These are phyloP conservation scores for Solanum pennellii DNA, from an alignment of 257 asterid genomes.

Conservation along the genomic window DNA sequence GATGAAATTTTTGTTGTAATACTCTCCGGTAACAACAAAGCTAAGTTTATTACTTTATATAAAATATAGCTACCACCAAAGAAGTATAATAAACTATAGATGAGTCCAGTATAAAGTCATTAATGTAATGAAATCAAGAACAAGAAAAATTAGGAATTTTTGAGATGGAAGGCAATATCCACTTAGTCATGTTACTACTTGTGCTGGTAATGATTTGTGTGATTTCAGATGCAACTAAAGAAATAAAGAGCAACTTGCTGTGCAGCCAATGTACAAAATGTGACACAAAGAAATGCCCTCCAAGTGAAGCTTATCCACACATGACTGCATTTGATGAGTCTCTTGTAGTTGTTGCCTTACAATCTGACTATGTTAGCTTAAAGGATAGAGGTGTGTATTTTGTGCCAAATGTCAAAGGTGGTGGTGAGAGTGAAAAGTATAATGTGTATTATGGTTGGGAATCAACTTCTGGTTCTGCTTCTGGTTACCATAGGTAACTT, in stretches of 20 bases:
- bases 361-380: not conserved
- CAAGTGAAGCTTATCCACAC: not conserved
- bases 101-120: not conserved
- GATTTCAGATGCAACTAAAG: not conserved
- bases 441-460: not conserved
- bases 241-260: not conserved
- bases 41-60: not conserved
- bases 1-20: not conserved
- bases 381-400: not conserved
- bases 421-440: not conserved
- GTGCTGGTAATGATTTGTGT: not conserved
- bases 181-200: not conserved
- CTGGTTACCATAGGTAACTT: not conserved
- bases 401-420: not conserved
- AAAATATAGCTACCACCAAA: not conserved
- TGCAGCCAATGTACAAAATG: not conserved
- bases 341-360: not conserved
- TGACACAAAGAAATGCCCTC: not conserved
- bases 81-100: not conserved
- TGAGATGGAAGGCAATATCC: not conserved
- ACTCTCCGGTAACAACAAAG: not conserved
- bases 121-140: not conserved
- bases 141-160: not conserved
- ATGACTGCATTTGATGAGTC: not conserved
- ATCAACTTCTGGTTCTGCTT: not conserved